These are phyloP conservation scores for Stylonectria norvegica DNA, from an alignment of 2,329 filamentous ascomycete species.

Conservation along the genomic window DNA sequence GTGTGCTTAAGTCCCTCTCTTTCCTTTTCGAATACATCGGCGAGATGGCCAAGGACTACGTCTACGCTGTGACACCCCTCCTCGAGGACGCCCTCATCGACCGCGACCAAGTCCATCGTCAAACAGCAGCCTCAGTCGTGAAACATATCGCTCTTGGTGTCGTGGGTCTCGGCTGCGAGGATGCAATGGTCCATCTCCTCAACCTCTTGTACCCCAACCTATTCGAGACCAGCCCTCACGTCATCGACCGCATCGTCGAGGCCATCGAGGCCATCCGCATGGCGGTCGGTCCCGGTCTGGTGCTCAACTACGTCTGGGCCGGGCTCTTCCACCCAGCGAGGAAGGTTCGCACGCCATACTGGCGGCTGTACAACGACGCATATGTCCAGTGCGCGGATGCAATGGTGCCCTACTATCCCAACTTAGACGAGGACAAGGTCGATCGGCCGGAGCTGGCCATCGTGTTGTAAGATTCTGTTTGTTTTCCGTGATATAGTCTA, in stretches of 20 bases:
- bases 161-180: constrained; percentile 95
- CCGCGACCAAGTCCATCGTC: constrained; percentile 94
- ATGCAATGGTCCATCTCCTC: constrained; percentile 96
- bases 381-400: constrained; percentile 92
- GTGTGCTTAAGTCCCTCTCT: constrained; percentile 92
- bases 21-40: constrained; percentile 99
- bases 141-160: constrained; percentile 97
- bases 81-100: constrained; percentile 97
- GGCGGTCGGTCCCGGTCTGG: constrained; percentile 84
- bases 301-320: constrained; percentile 98
- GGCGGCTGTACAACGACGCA: constrained; percentile 94
- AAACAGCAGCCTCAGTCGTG: constrained; percentile 93
- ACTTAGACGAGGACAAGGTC: constrained; percentile 74
- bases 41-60: constrained; percentile 99
- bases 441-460: constrained; percentile 79
- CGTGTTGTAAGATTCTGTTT: constrained; percentile 57
- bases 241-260: constrained; percentile 96
- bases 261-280: constrained; percentile 95
- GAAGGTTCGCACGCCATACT: constrained; percentile 92
- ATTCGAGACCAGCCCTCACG: constrained; percentile 96
- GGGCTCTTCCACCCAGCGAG: constrained; percentile 94
- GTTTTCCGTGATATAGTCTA: background rate
- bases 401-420: constrained; percentile 95
- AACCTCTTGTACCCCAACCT: constrained; percentile 96
- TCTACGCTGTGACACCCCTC: constrained; percentile 93